These are phyloP conservation scores for Apiospora malaysiana DNA, from an alignment of 2,329 filamentous ascomycete genomes.

Conservation along the genomic window DNA sequence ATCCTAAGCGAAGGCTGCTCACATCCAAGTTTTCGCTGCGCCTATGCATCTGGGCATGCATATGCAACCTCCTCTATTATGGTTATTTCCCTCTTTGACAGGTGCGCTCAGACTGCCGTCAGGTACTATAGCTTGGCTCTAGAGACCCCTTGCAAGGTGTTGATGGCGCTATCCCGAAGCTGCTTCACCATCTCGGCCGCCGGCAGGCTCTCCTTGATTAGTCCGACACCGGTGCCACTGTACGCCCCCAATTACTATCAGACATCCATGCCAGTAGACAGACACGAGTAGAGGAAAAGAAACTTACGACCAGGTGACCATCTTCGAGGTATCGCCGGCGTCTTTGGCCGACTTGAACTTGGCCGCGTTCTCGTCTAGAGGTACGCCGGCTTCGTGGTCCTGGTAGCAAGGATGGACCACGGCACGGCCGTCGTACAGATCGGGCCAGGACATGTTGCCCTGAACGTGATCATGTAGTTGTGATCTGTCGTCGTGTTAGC, in stretches of 20 bases:
- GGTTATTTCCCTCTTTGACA: not conserved
- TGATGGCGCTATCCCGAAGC: not conserved
- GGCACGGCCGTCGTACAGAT: slow-evolving; percentile 39
- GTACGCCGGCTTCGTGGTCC: slow-evolving; percentile 34
- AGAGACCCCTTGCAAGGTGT: not conserved
- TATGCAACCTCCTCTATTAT: not conserved
- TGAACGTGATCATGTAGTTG: slow-evolving; percentile 40
- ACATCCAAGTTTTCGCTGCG: not conserved
- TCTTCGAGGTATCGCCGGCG: slow-evolving; percentile 29
- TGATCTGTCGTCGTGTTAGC: slow-evolving; percentile 30
- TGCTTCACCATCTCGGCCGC: slow-evolving; percentile 50
- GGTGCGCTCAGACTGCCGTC: not conserved
- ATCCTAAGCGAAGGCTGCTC: not conserved
- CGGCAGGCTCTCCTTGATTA: slow-evolving; percentile 48
- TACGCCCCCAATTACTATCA: not conserved
- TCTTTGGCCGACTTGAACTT: slow-evolving; percentile 34
- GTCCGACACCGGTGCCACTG: slow-evolving; percentile 50
- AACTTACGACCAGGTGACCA: slow-evolving; percentile 7
- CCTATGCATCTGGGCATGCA: not conserved
- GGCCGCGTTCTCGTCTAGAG: slow-evolving; percentile 36
- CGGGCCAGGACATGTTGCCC: slow-evolving; percentile 37
- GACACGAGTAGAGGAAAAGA: not conserved
- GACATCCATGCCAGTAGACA: not conserved
- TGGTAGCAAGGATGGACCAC: slow-evolving; percentile 35
- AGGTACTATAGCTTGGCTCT: not conserved